These are phyloP conservation scores for Pseudoturritis turrita DNA, from an alignment of 345 rosid genomes.

Conservation along the genomic window DNA sequence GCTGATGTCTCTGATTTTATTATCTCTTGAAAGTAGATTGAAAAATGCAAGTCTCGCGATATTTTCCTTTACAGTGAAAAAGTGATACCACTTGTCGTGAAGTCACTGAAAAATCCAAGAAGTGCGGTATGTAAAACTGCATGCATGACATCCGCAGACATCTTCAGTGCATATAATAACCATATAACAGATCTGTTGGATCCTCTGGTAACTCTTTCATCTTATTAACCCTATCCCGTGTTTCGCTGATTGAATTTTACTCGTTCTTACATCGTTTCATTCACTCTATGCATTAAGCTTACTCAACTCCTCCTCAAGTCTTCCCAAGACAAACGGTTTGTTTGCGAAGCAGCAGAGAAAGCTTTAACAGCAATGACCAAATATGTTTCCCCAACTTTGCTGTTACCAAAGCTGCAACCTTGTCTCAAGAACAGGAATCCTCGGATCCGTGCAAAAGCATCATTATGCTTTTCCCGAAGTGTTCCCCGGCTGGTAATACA, in stretches of 20 bases:
- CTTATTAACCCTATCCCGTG: neutral
- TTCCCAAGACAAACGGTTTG: slow-evolving; percentile 93
- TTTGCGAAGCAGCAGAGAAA: slow-evolving; percentile 93
- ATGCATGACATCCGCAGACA: slow-evolving; percentile 83
- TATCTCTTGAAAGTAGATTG: neutral
- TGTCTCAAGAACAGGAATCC: slow-evolving; percentile 81
- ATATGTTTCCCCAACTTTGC: slow-evolving; percentile 68
- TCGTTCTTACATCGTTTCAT: neutral
- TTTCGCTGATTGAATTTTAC: neutral
- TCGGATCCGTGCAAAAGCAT: slow-evolving; percentile 88
- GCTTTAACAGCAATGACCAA: slow-evolving; percentile 77
- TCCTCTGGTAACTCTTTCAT: slow-evolving; percentile 54
- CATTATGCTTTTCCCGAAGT: slow-evolving; percentile 75
- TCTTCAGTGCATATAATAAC: slow-evolving; percentile 68
- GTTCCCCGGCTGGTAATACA: slow-evolving; percentile 70
- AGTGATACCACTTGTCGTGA: slow-evolving; percentile 69
- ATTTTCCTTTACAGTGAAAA: slow-evolving; percentile 46
- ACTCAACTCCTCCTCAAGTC: slow-evolving; percentile 91
- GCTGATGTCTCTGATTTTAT: neutral
- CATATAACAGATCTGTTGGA: slow-evolving; percentile 66
- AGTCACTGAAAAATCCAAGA: slow-evolving; percentile 93
- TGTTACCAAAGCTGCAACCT: slow-evolving; percentile 65
- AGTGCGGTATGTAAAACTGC: slow-evolving; percentile 97
- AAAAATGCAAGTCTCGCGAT: slow-evolving; percentile 2
- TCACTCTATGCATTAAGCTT: slow-evolving; percentile 49